phyloP scores from a whole-genome alignment of 2,329 filamentous ascomycete species.

The Trichoderma semiorbis region DNA sequence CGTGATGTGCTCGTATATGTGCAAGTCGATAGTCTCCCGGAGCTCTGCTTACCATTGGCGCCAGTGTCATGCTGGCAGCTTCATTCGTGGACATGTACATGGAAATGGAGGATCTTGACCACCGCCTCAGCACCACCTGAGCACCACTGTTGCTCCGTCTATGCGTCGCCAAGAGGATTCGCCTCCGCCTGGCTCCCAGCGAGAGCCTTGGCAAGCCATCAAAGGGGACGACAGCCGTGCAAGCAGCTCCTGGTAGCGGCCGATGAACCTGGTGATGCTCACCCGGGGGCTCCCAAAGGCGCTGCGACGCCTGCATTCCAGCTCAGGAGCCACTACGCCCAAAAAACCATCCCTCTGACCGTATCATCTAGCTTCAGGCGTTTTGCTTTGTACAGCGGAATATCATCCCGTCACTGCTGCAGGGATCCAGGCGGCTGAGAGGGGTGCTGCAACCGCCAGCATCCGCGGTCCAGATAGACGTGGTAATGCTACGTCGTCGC shows the following conservation, averaged over 20 bases:
- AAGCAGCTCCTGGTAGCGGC: background rate
- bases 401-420: background rate
- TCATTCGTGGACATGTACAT: background rate
- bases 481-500: background rate
- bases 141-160: background rate
- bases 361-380: background rate
- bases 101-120: background rate
- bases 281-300: background rate
- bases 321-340: slow-evolving; percentile 3
- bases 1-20: background rate
- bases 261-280: background rate
- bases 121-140: background rate
- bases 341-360: background rate
- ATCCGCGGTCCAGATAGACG: slow-evolving; percentile 7
- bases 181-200: background rate
- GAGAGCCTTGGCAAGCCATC: slow-evolving; percentile 2
- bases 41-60: background rate
- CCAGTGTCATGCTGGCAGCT: background rate
- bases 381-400: background rate
- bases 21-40: background rate
- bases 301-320: background rate
- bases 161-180: slow-evolving; percentile 11
- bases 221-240: background rate
- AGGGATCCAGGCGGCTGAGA: slow-evolving; percentile 12
- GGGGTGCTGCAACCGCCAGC: slow-evolving; percentile 2